Percentiles rank a stretch among this genome's conserved stretches.
Conservation (phyloP, 108 stramenopile genomes). For the Cyclotella sp. region DNA sequence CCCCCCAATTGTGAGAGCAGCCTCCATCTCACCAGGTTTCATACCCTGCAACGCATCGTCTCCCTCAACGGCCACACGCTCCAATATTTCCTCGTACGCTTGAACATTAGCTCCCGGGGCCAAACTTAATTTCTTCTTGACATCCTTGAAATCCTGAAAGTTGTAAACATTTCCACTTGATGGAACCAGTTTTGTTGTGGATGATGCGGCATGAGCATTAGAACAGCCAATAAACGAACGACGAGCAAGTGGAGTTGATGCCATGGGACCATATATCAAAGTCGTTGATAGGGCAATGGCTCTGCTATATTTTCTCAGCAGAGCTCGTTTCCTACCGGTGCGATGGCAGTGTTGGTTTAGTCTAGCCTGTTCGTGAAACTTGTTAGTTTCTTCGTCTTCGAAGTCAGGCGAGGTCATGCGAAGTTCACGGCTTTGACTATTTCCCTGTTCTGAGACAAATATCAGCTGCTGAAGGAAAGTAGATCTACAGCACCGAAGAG, state of each 20-base stretch:
- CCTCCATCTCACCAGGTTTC: slow-evolving; percentile 27
- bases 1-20: slow-evolving; percentile 42
- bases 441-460: neutral
- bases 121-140: slow-evolving; percentile 49
- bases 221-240: slow-evolving; percentile 20
- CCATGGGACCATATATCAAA: slow-evolving; percentile 47
- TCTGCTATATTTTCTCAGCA: slow-evolving; percentile 46
- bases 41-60: slow-evolving; percentile 39
- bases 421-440: neutral
- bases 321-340: slow-evolving; percentile 33
- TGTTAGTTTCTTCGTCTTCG: neutral
- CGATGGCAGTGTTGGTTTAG: neutral
- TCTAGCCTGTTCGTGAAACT: neutral
- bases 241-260: slow-evolving; percentile 27
- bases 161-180: slow-evolving; percentile 35
- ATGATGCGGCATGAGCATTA: slow-evolving; percentile 41
- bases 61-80: slow-evolving; percentile 49
- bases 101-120: slow-evolving; percentile 49
- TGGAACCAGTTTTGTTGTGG: slow-evolving; percentile 10
- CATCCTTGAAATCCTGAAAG: slow-evolving; percentile 54
- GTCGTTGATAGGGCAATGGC: slow-evolving; percentile 50
- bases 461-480: no score
- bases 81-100: slow-evolving; percentile 43
- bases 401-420: neutral
- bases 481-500: neutral